Evolutionary conservation across 2,329 filamentous ascomycete genomes (phyloP).

Genomic region (Colletotrichum sp.): DNA sequence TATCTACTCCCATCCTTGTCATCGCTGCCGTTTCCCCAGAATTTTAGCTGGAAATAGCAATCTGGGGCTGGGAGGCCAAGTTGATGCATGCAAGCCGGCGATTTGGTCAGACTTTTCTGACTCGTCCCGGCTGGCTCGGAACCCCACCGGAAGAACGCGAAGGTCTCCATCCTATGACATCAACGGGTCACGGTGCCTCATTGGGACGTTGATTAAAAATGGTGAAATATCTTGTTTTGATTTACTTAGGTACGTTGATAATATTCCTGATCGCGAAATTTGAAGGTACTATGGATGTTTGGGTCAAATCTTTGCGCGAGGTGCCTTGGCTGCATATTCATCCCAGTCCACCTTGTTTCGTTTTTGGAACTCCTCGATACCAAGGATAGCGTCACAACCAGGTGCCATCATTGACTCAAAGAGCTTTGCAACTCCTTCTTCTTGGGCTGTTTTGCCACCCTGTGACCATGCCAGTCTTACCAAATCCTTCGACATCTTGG

Average conservation of each 20-base stretch:
- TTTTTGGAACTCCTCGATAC: neutral
- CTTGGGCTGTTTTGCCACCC: neutral
- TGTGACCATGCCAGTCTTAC: neutral
- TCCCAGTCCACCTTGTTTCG: neutral
- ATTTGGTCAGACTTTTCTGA: neutral
- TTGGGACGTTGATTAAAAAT: rapidly evolving
- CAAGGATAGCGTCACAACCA: neutral
- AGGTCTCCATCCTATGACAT: neutral
- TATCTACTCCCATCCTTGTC: neutral
- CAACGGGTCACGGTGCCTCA: neutral
- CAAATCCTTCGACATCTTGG: neutral
- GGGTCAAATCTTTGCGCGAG: neutral
- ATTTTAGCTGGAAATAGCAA: neutral
- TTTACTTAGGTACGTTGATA: too few species aligned
- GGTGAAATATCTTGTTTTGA: too few species aligned
- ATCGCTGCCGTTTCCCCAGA: neutral
- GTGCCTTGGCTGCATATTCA: neutral
- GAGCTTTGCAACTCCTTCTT: neutral
- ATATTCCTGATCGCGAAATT: too few species aligned
- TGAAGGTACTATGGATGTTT: neutral
- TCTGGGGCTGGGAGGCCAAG: neutral
- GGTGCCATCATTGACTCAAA: neutral
- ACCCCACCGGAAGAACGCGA: neutral
- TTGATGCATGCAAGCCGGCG: neutral
- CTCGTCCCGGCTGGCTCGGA: neutral